These are phyloP conservation scores for Rhizophagus prolifer DNA, from an alignment of 192 early-diverging fungal species.

Conservation along the genomic window DNA sequence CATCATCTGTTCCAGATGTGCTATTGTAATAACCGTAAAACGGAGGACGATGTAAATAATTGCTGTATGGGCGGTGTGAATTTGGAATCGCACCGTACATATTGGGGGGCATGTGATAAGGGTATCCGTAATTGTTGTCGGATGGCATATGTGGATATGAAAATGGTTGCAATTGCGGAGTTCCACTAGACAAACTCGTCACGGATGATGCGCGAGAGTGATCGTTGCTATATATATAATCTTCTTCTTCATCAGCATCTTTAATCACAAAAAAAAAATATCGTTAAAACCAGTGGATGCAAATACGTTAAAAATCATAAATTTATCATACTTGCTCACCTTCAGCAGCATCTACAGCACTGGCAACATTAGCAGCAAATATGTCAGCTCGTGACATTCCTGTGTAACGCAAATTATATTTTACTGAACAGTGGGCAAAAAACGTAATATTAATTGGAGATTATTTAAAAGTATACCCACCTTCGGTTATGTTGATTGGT, in stretches of 20 bases:
- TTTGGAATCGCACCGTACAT: constrained; percentile 1
- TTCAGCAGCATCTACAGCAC: constrained; percentile 26
- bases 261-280: background rate
- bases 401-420: background rate
- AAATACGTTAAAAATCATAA: background rate
- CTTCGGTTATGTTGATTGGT: constrained; percentile 26
- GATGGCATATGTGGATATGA: constrained; percentile 10
- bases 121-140: background rate
- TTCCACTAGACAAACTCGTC: background rate
- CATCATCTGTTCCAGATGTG: constrained; percentile 12
- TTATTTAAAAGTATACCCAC: background rate
- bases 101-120: background rate
- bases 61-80: background rate
- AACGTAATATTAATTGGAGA: background rate
- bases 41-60: constrained; percentile 1
- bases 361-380: constrained; percentile 26
- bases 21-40: constrained; percentile 6
- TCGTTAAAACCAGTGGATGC: background rate
- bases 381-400: constrained; percentile 27
- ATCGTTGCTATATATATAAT: constrained; percentile 17
- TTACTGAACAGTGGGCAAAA: background rate
- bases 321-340: background rate
- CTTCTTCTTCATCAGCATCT: constrained; percentile 20
- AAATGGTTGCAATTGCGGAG: background rate
- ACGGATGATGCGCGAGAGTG: constrained; percentile 16